These are phyloP conservation scores for Suillus variegatus DNA, from an alignment of 768 basidiomycete species.

Conservation along the genomic window DNA sequence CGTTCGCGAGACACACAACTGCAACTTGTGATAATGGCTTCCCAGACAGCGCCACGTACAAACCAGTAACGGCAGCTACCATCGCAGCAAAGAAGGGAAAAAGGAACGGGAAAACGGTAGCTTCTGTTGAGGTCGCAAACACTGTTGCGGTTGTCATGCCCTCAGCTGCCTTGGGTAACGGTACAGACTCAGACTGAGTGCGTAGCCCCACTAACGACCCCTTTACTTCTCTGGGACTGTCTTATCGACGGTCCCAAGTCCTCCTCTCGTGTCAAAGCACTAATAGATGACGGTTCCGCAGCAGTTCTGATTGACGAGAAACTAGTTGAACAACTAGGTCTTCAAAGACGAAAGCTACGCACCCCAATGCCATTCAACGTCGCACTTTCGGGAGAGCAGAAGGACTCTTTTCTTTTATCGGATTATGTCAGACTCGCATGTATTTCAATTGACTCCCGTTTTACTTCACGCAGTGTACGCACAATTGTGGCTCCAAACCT, in stretches of 20 bases:
- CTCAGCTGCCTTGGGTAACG: background rate
- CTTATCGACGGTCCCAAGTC: background rate
- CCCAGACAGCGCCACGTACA: background rate
- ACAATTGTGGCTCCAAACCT: conserved; percentile 28
- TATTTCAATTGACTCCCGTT: background rate
- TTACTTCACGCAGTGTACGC: conserved; percentile 1
- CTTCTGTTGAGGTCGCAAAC: background rate
- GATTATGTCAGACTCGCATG: background rate
- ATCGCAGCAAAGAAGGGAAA: background rate
- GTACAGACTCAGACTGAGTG: background rate
- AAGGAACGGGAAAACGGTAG: background rate
- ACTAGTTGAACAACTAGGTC: background rate
- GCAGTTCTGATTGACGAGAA: background rate
- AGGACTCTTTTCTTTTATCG: background rate
- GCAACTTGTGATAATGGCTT: background rate
- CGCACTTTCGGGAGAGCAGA: background rate
- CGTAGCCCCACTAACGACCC: background rate
- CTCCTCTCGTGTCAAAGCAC: background rate
- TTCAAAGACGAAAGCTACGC: background rate
- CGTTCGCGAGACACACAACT: background rate
- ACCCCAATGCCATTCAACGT: background rate
- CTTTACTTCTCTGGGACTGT: background rate
- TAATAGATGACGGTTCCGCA: background rate
- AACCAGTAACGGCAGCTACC: rapidly evolving
- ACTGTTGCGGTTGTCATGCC: background rate